Evolutionary conservation across 495 filamentous ascomycete species (phyloP).

Genomic region (Thermothielavioides terrestris): DNA sequence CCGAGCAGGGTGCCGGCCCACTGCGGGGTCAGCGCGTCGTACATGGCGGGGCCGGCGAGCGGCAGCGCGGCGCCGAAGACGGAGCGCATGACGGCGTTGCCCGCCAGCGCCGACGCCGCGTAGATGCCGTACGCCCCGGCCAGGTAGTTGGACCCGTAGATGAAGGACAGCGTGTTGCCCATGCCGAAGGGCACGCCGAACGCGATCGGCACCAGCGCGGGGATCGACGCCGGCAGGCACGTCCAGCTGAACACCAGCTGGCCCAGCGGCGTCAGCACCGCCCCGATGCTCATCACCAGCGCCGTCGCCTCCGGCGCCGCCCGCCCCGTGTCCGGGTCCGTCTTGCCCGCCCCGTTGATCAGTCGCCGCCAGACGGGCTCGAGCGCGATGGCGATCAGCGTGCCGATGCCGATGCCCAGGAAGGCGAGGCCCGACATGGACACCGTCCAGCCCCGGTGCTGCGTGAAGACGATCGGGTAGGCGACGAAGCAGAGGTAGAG

Average conservation of each 20-base stretch:
- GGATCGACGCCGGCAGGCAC: slow-evolving; percentile 59
- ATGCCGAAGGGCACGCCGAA: slow-evolving; percentile 72
- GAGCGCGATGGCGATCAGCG: slow-evolving; percentile 52
- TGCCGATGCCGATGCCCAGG: slow-evolving; percentile 70
- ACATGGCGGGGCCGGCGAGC: slow-evolving; percentile 66
- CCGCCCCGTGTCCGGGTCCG: slow-evolving; percentile 59
- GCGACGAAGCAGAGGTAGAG: slow-evolving; percentile 84
- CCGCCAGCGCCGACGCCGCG: slow-evolving; percentile 67
- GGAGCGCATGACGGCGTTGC: slow-evolving; percentile 63
- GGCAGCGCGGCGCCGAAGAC: slow-evolving; percentile 62
- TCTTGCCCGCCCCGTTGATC: slow-evolving; percentile 56
- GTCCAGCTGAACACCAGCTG: slow-evolving; percentile 80
- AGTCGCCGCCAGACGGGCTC: slow-evolving; percentile 66
- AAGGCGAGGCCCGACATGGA: slow-evolving; percentile 70
- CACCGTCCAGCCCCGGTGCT: slow-evolving; percentile 64
- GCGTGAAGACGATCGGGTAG: slow-evolving; percentile 68
- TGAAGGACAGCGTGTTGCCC: slow-evolving; percentile 70
- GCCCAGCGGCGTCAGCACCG: slow-evolving; percentile 58
- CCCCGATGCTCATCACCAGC: slow-evolving; percentile 59
- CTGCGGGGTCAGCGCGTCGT: slow-evolving; percentile 53
- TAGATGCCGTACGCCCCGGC: slow-evolving; percentile 71
- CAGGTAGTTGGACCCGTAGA: slow-evolving; percentile 72
- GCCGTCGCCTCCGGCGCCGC: slow-evolving; percentile 67
- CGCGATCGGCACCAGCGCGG: slow-evolving; percentile 65
- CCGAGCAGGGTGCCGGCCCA: slow-evolving; percentile 75